These are phyloP conservation scores for Colletotrichum musae DNA, from an alignment of 2,329 filamentous ascomycete species.

Conservation along the genomic window DNA sequence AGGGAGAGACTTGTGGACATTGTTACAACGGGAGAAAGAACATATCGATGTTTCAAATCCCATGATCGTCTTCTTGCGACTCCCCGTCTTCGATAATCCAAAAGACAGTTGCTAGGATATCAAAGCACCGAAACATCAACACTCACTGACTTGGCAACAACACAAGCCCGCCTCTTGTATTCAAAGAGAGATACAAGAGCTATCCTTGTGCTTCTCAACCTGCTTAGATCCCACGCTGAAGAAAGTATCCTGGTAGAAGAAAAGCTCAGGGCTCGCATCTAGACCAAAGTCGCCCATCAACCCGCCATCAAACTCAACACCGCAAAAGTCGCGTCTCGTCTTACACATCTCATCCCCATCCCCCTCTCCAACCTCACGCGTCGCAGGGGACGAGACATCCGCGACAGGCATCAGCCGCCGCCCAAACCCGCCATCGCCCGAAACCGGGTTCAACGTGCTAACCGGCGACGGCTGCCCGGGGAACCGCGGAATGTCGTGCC, in stretches of 20 bases:
- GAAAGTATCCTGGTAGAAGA: background rate
- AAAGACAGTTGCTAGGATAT: no score
- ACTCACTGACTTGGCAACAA: no score
- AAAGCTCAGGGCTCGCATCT: background rate
- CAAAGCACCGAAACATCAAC: no score
- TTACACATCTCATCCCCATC: background rate
- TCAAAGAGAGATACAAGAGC: slow-evolving; percentile 3
- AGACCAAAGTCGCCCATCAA: background rate
- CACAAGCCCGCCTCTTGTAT: no score
- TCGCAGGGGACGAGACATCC: background rate
- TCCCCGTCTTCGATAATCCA: no score
- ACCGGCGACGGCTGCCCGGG: slow-evolving; percentile 3
- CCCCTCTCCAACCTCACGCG: fast-evolving
- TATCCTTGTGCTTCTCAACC: background rate
- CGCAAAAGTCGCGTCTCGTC: background rate
- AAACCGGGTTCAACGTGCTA: background rate
- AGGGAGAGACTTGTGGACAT: no score
- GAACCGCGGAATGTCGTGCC: slow-evolving; percentile 48
- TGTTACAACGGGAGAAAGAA: no score
- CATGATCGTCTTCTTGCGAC: no score
- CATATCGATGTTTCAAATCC: no score
- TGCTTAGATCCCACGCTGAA: background rate
- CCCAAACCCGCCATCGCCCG: background rate
- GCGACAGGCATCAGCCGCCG: background rate
- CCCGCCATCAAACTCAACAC: background rate